Percentiles rank a stretch among this genome's conserved stretches.
These are phyloP conservation scores for Amanita molliuscula DNA, from an alignment of 768 basidiomycete species.

Conservation along the genomic window DNA sequence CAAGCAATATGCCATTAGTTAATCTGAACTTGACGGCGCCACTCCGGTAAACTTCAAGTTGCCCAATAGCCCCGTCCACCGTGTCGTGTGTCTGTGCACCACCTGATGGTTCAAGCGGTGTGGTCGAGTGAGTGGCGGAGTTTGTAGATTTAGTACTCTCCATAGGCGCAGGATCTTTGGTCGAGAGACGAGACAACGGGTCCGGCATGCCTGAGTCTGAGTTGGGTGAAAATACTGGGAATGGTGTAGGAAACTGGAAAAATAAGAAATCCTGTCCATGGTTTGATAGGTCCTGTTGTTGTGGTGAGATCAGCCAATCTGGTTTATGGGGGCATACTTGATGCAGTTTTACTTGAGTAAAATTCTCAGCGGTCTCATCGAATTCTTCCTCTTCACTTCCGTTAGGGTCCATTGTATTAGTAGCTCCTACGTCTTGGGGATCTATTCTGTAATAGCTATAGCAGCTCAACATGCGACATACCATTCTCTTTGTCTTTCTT, in stretches of 20 bases:
- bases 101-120: slow-evolving; percentile 11
- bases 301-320: not conserved
- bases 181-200: slow-evolving; percentile 20
- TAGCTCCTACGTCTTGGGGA: slow-evolving; percentile 28
- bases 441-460: not conserved
- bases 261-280: slow-evolving; percentile 69
- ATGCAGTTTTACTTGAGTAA: slow-evolving; percentile 24
- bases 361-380: slow-evolving; percentile 71
- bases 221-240: slow-evolving; percentile 57
- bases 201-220: slow-evolving; percentile 14
- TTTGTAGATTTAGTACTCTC: slow-evolving; percentile 39
- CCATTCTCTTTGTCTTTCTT: slow-evolving; percentile 29
- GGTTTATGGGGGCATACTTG: slow-evolving; percentile 22
- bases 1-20: slow-evolving; percentile 69
- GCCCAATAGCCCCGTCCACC: slow-evolving; percentile 74
- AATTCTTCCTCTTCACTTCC: slow-evolving; percentile 71
- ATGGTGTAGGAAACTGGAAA: slow-evolving; percentile 84
- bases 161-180: slow-evolving; percentile 57
- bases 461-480: not conserved
- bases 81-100: slow-evolving; percentile 22
- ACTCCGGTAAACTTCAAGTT: slow-evolving; percentile 75
- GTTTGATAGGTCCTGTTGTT: slow-evolving; percentile 32
- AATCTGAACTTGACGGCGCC: slow-evolving; percentile 84
- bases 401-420: slow-evolving; percentile 58
- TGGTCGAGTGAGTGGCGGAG: slow-evolving; percentile 18